Conservation (phyloP, 202 grass and related monocot species). For the Cymbopogon flexuosus region DNA sequence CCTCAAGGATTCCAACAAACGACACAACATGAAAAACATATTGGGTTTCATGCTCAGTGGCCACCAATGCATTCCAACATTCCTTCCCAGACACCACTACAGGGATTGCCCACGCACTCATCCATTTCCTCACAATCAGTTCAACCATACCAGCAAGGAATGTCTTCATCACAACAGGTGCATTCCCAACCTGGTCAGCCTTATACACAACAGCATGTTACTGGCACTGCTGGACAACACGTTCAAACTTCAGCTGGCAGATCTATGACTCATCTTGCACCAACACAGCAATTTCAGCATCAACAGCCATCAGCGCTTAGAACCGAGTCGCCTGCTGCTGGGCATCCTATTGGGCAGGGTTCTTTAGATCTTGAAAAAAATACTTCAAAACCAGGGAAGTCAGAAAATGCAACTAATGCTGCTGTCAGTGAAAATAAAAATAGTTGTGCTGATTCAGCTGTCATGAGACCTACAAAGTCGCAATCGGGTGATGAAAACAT, state of each 20-base stretch:
- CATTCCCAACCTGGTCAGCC: constrained; percentile 43
- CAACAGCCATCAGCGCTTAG: constrained; percentile 34
- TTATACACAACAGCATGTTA: constrained; percentile 43
- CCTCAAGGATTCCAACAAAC: constrained; percentile 41
- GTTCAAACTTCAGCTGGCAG: constrained; percentile 38
- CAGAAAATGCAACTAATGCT: constrained; percentile 37
- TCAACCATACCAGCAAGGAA: constrained; percentile 57
- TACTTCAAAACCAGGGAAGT: constrained; percentile 26
- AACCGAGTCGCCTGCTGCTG: constrained; percentile 17
- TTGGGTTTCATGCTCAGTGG: constrained; percentile 41
- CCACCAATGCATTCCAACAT: constrained; percentile 42
- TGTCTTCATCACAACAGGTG: constrained; percentile 38
- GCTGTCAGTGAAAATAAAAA: constrained; percentile 23
- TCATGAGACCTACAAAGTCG: background rate
- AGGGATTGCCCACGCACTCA: constrained; percentile 45
- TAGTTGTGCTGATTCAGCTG: constrained; percentile 22
- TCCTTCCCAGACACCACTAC: constrained; percentile 39
- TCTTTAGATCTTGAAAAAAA: background rate
- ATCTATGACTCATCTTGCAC: constrained; percentile 37
- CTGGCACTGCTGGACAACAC: constrained; percentile 26
- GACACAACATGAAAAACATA: constrained; percentile 49
- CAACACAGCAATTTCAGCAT: constrained; percentile 54
- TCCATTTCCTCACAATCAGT: constrained; percentile 39
- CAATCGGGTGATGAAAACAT: constrained; percentile 34
- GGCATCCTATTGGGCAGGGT: background rate